Conservation (phyloP, 306 rosid species). For the Rosa lucieae region DNA sequence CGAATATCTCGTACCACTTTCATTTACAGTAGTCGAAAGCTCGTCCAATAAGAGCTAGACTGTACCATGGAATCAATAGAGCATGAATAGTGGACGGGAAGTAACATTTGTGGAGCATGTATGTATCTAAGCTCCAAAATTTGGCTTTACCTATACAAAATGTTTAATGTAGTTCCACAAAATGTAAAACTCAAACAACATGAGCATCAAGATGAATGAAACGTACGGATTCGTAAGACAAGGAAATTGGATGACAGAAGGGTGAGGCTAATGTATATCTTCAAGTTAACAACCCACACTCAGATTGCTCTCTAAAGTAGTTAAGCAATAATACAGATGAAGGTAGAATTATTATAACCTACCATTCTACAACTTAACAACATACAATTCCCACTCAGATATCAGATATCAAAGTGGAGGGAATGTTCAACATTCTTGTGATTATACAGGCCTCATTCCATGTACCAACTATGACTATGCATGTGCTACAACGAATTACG, state of each 20-base stretch:
- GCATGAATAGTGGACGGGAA: no score
- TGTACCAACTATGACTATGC: background rate
- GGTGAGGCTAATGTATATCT: background rate
- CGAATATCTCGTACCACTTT: no score
- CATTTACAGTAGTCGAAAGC: no score
- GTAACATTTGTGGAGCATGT: background rate
- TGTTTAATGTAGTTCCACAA: background rate
- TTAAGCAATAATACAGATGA: background rate
- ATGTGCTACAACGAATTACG: background rate
- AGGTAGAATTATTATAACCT: background rate
- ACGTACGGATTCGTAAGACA: background rate
- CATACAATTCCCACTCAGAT: background rate
- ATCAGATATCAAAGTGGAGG: background rate
- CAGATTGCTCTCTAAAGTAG: background rate
- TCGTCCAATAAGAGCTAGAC: no score
- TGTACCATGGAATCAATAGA: no score
- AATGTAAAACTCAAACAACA: background rate
- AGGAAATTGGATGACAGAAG: background rate
- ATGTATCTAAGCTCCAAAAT: background rate
- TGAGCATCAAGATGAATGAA: background rate
- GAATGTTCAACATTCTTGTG: background rate
- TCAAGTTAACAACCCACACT: background rate
- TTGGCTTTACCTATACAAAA: background rate
- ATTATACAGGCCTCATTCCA: background rate
- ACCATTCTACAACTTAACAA: conserved; percentile 8